phyloP scores from a whole-genome alignment of 331 rosid genomes.

The Acacia pycnantha region DNA sequence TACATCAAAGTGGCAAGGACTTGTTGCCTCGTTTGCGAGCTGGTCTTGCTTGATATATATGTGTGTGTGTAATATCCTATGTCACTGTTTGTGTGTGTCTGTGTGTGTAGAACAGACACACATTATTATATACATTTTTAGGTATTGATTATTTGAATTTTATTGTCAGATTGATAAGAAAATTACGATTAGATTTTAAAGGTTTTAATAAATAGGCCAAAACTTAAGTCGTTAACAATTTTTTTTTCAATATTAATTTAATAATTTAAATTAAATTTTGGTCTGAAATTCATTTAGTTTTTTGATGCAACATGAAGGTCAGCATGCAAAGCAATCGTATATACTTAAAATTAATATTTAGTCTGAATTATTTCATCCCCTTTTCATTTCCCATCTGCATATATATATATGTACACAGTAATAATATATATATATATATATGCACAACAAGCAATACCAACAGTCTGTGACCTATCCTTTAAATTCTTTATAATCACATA shows the following conservation, averaged over 20 bases:
- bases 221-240: background rate
- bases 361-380: background rate
- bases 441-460: background rate
- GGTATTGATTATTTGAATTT: background rate
- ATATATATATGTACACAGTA: background rate
- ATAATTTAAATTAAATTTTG: background rate
- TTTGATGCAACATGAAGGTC: background rate
- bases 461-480: background rate
- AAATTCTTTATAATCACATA: background rate
- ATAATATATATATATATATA: background rate
- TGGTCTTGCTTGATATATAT: background rate
- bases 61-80: too few relatives aligned
- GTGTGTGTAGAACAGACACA: too few relatives aligned
- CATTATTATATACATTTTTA: background rate
- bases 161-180: background rate
- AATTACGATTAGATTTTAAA: background rate
- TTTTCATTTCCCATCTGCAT: background rate
- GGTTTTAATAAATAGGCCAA: background rate
- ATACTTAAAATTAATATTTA: background rate
- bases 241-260: background rate
- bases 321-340: background rate
- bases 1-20: background rate
- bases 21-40: background rate
- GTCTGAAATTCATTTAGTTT: background rate
- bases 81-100: background rate